These are phyloP conservation scores for Erysiphe pulchra DNA, from an alignment of 2,329 filamentous ascomycete genomes.

Conservation along the genomic window DNA sequence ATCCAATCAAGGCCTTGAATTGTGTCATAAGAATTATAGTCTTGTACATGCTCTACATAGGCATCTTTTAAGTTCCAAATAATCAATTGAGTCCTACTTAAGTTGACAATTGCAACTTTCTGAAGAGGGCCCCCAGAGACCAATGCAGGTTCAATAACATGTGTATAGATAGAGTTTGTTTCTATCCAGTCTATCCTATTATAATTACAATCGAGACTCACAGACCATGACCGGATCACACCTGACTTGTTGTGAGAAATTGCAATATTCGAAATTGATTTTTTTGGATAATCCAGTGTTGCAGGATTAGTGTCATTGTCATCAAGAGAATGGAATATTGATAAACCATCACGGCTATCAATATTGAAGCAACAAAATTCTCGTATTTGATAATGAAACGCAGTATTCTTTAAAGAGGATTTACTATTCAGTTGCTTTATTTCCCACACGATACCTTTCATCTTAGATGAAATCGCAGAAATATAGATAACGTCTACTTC, in stretches of 20 bases:
- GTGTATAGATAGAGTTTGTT: slow-evolving; percentile 60
- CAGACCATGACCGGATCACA: slow-evolving; percentile 63
- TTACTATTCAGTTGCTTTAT: slow-evolving; percentile 29
- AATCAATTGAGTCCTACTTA: slow-evolving; percentile 45
- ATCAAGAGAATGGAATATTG: slow-evolving; percentile 57
- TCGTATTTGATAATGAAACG: slow-evolving; percentile 19
- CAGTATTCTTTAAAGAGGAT: slow-evolving; percentile 13
- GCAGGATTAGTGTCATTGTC: slow-evolving; percentile 51
- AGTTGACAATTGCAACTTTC: slow-evolving; percentile 63
- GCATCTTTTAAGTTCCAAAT: slow-evolving; percentile 78
- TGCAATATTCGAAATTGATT: slow-evolving; percentile 65
- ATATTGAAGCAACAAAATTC: slow-evolving; percentile 52
- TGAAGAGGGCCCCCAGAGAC: slow-evolving; percentile 69
- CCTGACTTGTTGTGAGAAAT: slow-evolving; percentile 61
- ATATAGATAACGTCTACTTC: slow-evolving; percentile 35
- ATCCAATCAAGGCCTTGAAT: slow-evolving; percentile 87
- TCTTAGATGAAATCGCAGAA: slow-evolving; percentile 57
- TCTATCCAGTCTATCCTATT: slow-evolving; percentile 52
- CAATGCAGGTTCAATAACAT: slow-evolving; percentile 43
- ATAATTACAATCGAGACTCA: slow-evolving; percentile 36
- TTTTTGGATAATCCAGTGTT: slow-evolving; percentile 56
- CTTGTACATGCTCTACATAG: slow-evolving; percentile 57
- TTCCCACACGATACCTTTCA: slow-evolving; percentile 64
- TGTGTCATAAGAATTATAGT: slow-evolving; percentile 43
- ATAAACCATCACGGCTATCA: slow-evolving; percentile 28